Base-by-base conservation (phyloP, 169 alveolate species). In the Plasmodium vinckei region DNA sequence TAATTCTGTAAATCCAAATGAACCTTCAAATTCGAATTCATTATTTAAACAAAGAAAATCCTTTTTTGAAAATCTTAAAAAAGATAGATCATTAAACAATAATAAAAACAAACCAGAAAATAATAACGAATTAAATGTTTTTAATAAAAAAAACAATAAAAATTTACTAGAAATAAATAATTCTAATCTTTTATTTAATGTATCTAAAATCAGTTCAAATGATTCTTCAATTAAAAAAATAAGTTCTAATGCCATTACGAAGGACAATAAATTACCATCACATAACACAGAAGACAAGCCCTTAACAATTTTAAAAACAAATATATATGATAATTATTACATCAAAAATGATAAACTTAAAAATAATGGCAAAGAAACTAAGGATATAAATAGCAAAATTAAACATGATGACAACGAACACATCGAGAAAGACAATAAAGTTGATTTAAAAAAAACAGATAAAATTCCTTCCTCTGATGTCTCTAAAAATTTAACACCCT, bases 11-110 rank as follows among this genome's bases (percentile, higher is more conserved):
- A 33, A 33, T 33, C 5, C 42, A 33, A 33, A 49, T 47, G 77
- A 64, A 64, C 9, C 75, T n/a, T 5, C 42, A 33, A 64, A 64
- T 0, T 51, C 67, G 9, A 71, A 71, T 27, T 23, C 88, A 1
- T n/a, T 64, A 25, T 77, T 77, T 49, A 25, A 77, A 27, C 75
- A 77, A 3, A 67, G 88, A 56, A 77, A 63, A 46, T 47, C n/a
- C 12, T 77, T 77, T 39, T 77, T 77, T 68, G 88, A 77, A 64
- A 77, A 77, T 64, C 47, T 77, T n/a, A 77, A 53, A 19, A 77
- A 47, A 77, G 88, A 77, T 33, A 77, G 53, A 68, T 64, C 77
- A 21, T 51, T 46, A 15, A 77, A 68, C 46, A 77, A 17, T 23
- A 13, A 39, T 25, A 54, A 51, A 1, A 33, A 19, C 0, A 75